These are phyloP conservation scores for Magnolia kwangsiensis DNA, from an alignment of 164 flowering plant species.

Conservation along the genomic window DNA sequence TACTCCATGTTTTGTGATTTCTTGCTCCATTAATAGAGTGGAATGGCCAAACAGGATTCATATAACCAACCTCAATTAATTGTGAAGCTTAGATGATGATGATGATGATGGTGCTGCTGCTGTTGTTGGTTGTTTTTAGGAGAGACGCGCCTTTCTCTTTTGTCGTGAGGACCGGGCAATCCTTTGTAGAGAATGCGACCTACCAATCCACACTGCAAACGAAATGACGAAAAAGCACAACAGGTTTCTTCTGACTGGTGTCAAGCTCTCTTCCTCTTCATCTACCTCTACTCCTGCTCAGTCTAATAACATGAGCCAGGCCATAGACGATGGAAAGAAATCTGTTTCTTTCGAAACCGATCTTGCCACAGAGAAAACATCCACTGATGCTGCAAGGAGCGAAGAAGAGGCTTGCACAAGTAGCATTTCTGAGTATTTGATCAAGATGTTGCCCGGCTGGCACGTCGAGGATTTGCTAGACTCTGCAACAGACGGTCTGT, in stretches of 20 bases:
- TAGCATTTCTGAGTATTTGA: conserved; percentile 84
- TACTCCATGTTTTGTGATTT: too few relatives aligned
- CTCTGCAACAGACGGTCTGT: conserved; percentile 42
- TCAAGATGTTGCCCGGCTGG: conserved; percentile 88
- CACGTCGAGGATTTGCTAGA: conserved; percentile 82
- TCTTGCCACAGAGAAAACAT: neutral
- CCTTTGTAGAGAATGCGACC: conserved; percentile 85
- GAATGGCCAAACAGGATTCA: too few relatives aligned
- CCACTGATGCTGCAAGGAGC: neutral
- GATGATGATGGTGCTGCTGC: too few relatives aligned
- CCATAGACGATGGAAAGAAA: neutral
- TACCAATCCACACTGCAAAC: conserved; percentile 67
- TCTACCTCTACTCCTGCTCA: conserved; percentile 13
- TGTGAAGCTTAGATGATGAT: too few relatives aligned
- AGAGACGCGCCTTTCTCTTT: conserved; percentile 76
- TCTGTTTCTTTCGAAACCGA: neutral
- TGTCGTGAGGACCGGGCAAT: conserved; percentile 88
- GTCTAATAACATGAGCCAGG: neutral
- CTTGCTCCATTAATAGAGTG: too few relatives aligned
- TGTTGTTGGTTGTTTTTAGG: conserved; percentile 28
- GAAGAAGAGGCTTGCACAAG: conserved; percentile 32
- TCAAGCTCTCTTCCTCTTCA: conserved; percentile 52
- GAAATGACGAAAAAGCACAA: conserved; percentile 64
- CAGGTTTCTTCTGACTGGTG: conserved; percentile 82
- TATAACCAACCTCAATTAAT: too few relatives aligned